Evolutionary conservation across 2,329 filamentous ascomycete genomes (phyloP).

Genomic region (Fusarium anthophilum): DNA sequence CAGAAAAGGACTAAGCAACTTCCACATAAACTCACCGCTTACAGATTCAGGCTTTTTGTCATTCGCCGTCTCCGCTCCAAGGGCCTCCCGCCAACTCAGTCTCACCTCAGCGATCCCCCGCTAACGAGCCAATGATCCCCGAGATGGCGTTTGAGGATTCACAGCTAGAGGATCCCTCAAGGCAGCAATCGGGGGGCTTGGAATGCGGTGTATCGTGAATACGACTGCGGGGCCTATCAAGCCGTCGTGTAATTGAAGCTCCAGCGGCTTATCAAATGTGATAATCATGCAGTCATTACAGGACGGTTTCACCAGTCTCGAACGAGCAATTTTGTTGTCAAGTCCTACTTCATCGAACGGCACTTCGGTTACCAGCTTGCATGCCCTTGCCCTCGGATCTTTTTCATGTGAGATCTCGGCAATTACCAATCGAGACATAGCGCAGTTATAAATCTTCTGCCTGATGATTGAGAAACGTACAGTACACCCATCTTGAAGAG

Average conservation of each 20-base stretch:
- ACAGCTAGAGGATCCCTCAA: neutral
- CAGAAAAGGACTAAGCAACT: neutral
- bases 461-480: too few relatives aligned
- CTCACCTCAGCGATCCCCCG: slow-evolving; percentile 19
- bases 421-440: neutral
- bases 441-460: too few relatives aligned
- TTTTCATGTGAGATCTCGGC: neutral
- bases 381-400: neutral
- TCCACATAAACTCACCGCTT: neutral
- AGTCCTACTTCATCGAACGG: neutral
- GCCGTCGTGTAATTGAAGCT: neutral
- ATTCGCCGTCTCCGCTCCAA: neutral
- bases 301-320: neutral
- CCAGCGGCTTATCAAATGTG: neutral
- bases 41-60: neutral
- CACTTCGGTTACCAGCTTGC: neutral
- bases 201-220: neutral
- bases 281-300: neutral
- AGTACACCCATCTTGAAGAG: neutral
- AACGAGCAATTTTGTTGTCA: neutral
- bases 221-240: neutral
- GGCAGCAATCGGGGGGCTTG: slow-evolving; percentile 6
- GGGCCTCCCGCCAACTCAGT: slow-evolving; percentile 10
- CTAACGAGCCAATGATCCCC: neutral
- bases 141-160: neutral